Evolutionary conservation across 345 rosid species (phyloP).

Genomic region (Excoecaria agallocha): DNA sequence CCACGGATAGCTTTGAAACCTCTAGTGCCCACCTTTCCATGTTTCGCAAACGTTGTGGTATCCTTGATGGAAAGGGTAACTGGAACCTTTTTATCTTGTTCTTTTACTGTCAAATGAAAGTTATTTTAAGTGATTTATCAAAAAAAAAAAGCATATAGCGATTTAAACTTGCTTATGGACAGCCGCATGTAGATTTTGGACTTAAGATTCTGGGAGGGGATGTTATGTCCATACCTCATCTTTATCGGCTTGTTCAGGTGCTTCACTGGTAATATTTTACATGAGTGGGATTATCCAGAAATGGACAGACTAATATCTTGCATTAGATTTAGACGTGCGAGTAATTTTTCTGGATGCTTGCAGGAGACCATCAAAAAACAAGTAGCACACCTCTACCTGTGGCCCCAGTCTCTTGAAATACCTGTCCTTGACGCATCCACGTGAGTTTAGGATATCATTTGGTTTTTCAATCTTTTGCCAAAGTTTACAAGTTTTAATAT

Average conservation of each 20-base stretch:
- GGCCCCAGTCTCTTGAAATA: constrained; percentile 70
- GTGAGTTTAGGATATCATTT: constrained; percentile 32
- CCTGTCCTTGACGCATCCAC: constrained; percentile 58
- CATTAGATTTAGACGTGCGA: neutral
- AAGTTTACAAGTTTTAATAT: neutral
- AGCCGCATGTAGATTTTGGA: constrained; percentile 84
- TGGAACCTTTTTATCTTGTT: neutral
- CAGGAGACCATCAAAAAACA: constrained; percentile 58
- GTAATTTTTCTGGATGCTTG: constrained; percentile 11
- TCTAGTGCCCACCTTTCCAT: constrained; percentile 74
- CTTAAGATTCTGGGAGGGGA: constrained; percentile 70
- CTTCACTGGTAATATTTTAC: constrained; percentile 45
- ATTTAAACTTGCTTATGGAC: constrained; percentile 18
- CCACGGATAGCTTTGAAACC: constrained; percentile 67
- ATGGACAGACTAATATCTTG: neutral
- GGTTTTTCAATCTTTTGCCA: neutral
- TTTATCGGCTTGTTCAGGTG: constrained; percentile 82
- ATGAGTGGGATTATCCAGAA: constrained; percentile 28
- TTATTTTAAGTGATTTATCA: neutral
- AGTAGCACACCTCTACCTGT: constrained; percentile 56
- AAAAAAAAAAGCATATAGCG: neutral
- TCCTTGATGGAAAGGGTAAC: constrained; percentile 71
- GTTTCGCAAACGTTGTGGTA: constrained; percentile 54
- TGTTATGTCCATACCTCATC: constrained; percentile 76
- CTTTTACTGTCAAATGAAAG: neutral